phyloP scores from a whole-genome alignment of 1,284 basidiomycete genomes.

The Cryptococcus hybrid region DNA sequence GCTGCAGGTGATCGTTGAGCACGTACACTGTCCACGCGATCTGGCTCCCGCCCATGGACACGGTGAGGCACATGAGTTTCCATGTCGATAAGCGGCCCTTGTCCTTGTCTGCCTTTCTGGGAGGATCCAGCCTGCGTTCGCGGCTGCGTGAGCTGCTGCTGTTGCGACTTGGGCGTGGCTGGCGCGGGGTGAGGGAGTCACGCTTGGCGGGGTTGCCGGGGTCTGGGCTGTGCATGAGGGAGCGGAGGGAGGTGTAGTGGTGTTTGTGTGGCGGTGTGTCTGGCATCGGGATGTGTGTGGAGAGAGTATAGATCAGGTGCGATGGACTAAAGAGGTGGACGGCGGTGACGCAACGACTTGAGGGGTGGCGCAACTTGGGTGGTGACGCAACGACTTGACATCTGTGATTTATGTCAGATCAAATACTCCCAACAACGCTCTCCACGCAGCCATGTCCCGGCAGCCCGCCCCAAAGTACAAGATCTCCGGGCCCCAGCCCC shows the following conservation, averaged over 20 bases:
- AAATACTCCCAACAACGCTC: slow-evolving; percentile 1
- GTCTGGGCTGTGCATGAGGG: slow-evolving; percentile 18
- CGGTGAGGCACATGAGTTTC: slow-evolving; percentile 54
- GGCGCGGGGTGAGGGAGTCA: slow-evolving; percentile 1
- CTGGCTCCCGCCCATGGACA: slow-evolving; percentile 72
- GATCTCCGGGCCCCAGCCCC: slow-evolving; percentile 37
- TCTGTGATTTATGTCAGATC: too few relatives aligned
- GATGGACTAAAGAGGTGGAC: not conserved
- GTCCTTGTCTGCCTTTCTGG: slow-evolving; percentile 14
- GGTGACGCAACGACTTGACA: too few relatives aligned
- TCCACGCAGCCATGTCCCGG: slow-evolving; percentile 9
- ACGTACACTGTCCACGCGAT: slow-evolving; percentile 43
- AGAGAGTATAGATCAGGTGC: not conserved
- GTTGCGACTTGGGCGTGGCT: slow-evolving; percentile 12
- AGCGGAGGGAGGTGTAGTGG: slow-evolving; percentile 39
- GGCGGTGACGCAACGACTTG: too few relatives aligned
- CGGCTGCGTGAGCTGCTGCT: slow-evolving; percentile 10
- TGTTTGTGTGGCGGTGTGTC: slow-evolving; percentile 17
- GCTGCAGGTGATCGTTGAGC: not conserved
- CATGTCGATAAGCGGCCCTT: slow-evolving; percentile 37
- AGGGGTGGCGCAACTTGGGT: too few relatives aligned
- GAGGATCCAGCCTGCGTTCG: slow-evolving; percentile 1
- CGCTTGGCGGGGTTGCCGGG: slow-evolving; percentile 1
- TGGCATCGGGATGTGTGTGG: not conserved
- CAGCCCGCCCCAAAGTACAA: slow-evolving; percentile 22